Percentiles rank a stretch among this genome's conserved stretches.
Conservation (phyloP, 2,329 filamentous ascomycete genomes). For the Diplocarpon rosae region DNA sequence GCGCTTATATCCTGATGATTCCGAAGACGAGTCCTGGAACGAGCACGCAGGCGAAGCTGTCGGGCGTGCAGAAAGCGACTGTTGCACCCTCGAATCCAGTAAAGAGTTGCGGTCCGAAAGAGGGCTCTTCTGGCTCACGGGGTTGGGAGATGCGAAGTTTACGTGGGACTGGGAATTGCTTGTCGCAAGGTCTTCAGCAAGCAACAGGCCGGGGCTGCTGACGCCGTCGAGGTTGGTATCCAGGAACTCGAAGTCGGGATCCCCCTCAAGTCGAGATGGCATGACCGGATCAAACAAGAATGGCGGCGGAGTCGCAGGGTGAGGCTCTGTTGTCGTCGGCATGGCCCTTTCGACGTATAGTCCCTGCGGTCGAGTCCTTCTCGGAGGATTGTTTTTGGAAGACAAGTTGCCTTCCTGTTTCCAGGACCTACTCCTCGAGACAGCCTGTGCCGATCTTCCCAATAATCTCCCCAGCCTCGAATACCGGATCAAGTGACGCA, state of each 20-base stretch:
- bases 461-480: background rate
- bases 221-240: conserved; percentile 26
- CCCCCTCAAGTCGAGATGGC: conserved; percentile 25
- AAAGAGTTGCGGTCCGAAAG: conserved; percentile 14
- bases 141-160: conserved; percentile 20
- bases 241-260: conserved; percentile 30
- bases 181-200: conserved; percentile 22
- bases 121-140: conserved; percentile 20
- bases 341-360: conserved; percentile 14
- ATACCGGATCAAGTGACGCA: background rate
- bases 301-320: conserved; percentile 26
- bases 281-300: conserved; percentile 29
- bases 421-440: background rate
- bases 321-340: conserved; percentile 21
- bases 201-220: conserved; percentile 24
- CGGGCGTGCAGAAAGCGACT: conserved; percentile 22
- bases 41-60: conserved; percentile 29
- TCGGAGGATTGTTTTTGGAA: background rate
- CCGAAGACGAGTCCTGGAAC: conserved; percentile 40
- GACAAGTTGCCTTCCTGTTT: background rate
- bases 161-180: conserved; percentile 19
- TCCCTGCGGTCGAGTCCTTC: background rate
- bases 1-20: conserved; percentile 40
- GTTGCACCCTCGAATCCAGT: conserved; percentile 15
- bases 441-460: background rate